A percentile compares a stretch with the other conserved stretches of the same genome.
phyloP scores from a whole-genome alignment of 345 rosid genomes.

The Linum tenue region DNA sequence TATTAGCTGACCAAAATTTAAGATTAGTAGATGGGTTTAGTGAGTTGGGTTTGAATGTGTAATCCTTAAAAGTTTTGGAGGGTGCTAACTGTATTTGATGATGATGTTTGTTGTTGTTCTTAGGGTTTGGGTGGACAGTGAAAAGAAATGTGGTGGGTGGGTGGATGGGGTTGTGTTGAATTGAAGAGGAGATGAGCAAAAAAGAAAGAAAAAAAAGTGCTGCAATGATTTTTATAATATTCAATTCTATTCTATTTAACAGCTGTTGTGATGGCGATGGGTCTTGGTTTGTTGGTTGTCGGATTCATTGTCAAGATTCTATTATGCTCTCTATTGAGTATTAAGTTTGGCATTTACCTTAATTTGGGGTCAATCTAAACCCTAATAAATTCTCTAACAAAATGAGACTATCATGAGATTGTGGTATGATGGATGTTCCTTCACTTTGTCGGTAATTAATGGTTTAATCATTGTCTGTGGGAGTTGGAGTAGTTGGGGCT shows the following conservation, averaged over 20 bases:
- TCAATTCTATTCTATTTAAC: background rate
- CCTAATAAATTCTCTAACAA: too few species aligned
- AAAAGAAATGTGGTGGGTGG: background rate
- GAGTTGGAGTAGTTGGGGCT: too few species aligned
- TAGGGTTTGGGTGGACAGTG: background rate
- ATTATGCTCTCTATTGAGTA: too few species aligned
- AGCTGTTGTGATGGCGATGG: background rate
- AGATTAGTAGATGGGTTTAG: background rate
- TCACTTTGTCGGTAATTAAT: too few species aligned
- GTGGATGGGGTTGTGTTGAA: background rate
- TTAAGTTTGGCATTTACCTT: too few species aligned
- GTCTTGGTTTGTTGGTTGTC: background rate
- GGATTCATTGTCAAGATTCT: background rate
- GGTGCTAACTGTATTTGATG: background rate
- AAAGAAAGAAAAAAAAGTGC: too few species aligned
- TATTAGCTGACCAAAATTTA: background rate
- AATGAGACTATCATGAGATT: too few species aligned
- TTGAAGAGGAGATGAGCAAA: background rate
- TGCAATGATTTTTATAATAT: too few species aligned
- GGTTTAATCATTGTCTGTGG: too few species aligned
- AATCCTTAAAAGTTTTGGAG: background rate
- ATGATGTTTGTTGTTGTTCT: background rate
- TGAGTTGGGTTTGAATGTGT: background rate
- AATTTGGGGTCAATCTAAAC: too few species aligned
- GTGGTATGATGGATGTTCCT: too few species aligned